Conservation (phyloP, 331 rosid genomes). For the Rhamnella rubrinervis region DNA sequence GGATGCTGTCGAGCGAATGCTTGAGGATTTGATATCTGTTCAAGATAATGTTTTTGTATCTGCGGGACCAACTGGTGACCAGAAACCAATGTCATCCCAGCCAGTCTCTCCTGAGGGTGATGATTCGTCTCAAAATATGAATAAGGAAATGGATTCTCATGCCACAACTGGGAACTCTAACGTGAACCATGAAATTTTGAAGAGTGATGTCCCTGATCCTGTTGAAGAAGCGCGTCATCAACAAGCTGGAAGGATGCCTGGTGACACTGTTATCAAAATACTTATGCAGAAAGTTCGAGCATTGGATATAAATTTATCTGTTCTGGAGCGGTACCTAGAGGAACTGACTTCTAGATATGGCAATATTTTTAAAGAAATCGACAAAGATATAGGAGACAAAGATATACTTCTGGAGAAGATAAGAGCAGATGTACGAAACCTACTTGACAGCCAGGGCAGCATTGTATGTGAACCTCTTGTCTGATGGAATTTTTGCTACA, state of each 20-base stretch:
- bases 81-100: slow-evolving; percentile 35
- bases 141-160: slow-evolving; percentile 38
- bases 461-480: slow-evolving; percentile 54
- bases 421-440: slow-evolving; percentile 50
- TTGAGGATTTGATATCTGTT: slow-evolving; percentile 76
- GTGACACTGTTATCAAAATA: slow-evolving; percentile 92
- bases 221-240: slow-evolving; percentile 69
- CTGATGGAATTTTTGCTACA: slow-evolving; percentile 15
- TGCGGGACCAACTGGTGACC: slow-evolving; percentile 48
- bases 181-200: slow-evolving; percentile 43
- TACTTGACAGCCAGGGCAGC: slow-evolving; percentile 52
- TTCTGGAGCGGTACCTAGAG: slow-evolving; percentile 74
- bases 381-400: slow-evolving; percentile 54
- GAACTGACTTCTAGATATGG: slow-evolving; percentile 73
- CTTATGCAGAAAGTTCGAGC: slow-evolving; percentile 94
- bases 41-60: slow-evolving; percentile 41
- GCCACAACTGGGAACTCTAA: slow-evolving; percentile 33
- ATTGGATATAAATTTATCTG: slow-evolving; percentile 70
- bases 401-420: slow-evolving; percentile 57
- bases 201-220: slow-evolving; percentile 52
- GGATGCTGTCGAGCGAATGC: slow-evolving; percentile 96
- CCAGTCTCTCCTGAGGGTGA: slow-evolving; percentile 39
- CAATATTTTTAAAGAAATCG: slow-evolving; percentile 61
- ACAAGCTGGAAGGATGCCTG: slow-evolving; percentile 96
- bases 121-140: slow-evolving; percentile 31